Percentiles rank a stretch among this genome's conserved stretches.
Evolutionary conservation across 768 basidiomycete genomes (phyloP).

Genomic region (Mycena maculata): DNA sequence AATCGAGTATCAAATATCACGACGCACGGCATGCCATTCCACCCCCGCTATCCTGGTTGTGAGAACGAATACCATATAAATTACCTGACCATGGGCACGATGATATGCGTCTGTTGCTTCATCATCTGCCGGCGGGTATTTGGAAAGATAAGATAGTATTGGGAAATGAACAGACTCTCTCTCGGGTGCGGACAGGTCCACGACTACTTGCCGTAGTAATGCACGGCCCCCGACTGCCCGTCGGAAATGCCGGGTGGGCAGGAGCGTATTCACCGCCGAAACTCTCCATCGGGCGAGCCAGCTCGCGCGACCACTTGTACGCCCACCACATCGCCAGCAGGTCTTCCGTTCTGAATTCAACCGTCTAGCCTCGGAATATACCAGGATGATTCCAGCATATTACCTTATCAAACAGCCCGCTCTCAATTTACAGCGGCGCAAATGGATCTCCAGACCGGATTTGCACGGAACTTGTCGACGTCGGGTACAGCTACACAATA

Average conservation of each 20-base stretch:
- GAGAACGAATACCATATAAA: not conserved
- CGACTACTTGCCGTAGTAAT: conserved; percentile 14
- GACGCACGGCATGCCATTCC: conserved; percentile 18
- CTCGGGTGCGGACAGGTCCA: conserved; percentile 24
- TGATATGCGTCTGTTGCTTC: conserved; percentile 31
- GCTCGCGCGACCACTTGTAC: conserved; percentile 55
- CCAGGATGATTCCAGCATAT: conserved; percentile 40
- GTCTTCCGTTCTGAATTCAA: conserved; percentile 36
- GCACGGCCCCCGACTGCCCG: conserved; percentile 14
- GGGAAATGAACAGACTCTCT: conserved; percentile 21
- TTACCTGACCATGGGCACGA: conserved; percentile 1
- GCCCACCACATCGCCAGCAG: conserved; percentile 44
- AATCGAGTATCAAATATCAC: not conserved
- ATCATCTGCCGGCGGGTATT: conserved; percentile 33
- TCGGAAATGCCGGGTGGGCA: not conserved
- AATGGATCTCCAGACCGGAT: conserved; percentile 48
- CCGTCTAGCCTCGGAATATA: too few species aligned
- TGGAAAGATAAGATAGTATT: not conserved
- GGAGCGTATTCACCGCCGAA: conserved; percentile 33
- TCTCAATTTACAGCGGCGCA: conserved; percentile 43
- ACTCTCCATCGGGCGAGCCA: conserved; percentile 51
- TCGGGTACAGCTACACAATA: conserved; percentile 54
- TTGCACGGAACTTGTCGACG: conserved; percentile 48
- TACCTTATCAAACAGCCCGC: conserved; percentile 47
- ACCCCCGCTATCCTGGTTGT: not conserved